Base-by-base conservation (phyloP, 768 basidiomycete species). In the Favolaschia claudopus region DNA sequence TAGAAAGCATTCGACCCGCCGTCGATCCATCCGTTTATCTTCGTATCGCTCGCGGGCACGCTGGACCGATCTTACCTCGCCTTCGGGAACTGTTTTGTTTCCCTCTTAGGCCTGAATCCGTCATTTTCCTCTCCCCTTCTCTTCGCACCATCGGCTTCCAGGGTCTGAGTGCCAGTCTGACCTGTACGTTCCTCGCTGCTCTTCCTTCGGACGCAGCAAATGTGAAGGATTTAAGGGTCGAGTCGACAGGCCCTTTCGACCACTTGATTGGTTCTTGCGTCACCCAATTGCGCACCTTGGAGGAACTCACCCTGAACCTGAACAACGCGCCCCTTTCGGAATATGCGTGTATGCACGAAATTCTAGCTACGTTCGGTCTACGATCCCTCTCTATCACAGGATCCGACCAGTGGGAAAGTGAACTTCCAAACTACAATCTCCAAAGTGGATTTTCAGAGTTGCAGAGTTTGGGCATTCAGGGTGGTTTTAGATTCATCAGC, bases 11-110 rank as follows among this genome's bases (percentile, higher is more conserved):
- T 12, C 22, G 14, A 40, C 13, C 38, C 50, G 20, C 20, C 28
- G 50, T 42, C 12, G 28, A 52, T 20, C 39, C 50, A 4, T 52
- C 50, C 14, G 38, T 52, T n/a, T 52, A 40, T n/a, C 12, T 52
- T n/a, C 28, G 29, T 14, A 31, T 52, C 17, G 29, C 24, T 2
- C 27, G 25, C 7, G 39, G 32, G 29, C 38, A 24, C 22, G 2
- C 27, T 8, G 39, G 13, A 9, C 39, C 50, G 20, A 5, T 52
- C 15, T 25, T 52, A 7, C 50, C 50, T 4, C 4, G 31, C 7
- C 50, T 52, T 12, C 38, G 50, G 7, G 20, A 28, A 22, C 39
- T 22, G 33, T n/a, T 40, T 8, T 42, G 28, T 27, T 3, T 14
- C 7, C 39, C 28, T 17, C 29, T 20, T 5, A 6, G 20, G n/a